Evolutionary conservation across 257 asterid genomes (phyloP), one percentile per base, ranked within the genome.

Genomic region (Phtheirospermum japonicum): DNA sequence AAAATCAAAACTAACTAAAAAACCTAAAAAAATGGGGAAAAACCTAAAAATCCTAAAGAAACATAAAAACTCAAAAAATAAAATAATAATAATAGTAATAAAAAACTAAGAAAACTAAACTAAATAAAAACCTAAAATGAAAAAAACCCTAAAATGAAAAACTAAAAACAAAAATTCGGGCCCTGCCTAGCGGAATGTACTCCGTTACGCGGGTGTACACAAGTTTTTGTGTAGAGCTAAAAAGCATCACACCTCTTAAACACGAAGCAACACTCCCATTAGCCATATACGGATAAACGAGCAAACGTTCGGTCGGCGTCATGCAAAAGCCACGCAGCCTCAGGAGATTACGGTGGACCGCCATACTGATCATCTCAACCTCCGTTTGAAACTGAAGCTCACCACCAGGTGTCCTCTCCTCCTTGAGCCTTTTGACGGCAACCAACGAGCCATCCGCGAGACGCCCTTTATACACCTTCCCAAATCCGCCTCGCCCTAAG

Each of bases 191-290:
- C 28, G 28, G 28, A 23, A 23, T 23, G 28, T 23, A 23, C 28
- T 23, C 3, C 28, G 3, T 23, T 3, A 23, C 2, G 28, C 28
- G 28, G 28, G 28, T 23, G 28, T 23, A 23, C 28, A 23, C 28
- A 13, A 40, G 13, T 36, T 36, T 36, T 7, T 36, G 42, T 36
- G 4, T 7, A 42, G 18, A 12, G 49, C 23, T 42, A 8, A 37
- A 19, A 19, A 32, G 9, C 3, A 50, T 65, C 61, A 72, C 59
- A 77, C 87, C 84, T 81, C 87, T 75, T 66, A 81, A 73, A 34
- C 84, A 78, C 5, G 87, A 81, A 12, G 87, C 87, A 39, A 75
- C 87, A 42, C 87, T 81, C 51, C 87, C 87, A 62, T 81, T 81
- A 40, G 80, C 87, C 87, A 81, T 81, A 19, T 74, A 81, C 5